phyloP scores from a whole-genome alignment of 2,329 filamentous ascomycete species.

The Ceratocystis huliohia region DNA sequence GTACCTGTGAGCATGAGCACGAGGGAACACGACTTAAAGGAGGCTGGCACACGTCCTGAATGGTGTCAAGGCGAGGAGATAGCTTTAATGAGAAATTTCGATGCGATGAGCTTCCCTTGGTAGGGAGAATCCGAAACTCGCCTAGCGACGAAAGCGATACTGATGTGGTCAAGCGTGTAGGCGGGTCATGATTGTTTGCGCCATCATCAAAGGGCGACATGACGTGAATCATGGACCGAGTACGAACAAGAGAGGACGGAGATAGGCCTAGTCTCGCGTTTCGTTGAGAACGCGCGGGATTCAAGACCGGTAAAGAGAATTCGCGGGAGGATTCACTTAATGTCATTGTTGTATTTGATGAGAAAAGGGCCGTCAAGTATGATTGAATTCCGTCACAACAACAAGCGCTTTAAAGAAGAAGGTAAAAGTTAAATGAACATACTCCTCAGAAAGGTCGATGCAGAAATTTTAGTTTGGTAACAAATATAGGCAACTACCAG shows the following conservation, averaged over 20 bases:
- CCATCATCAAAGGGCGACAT: not conserved
- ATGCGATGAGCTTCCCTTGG: constrained; percentile 3
- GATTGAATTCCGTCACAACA: not conserved
- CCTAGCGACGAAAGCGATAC: constrained; percentile 11
- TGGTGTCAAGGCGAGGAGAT: not conserved
- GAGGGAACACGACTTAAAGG: not conserved
- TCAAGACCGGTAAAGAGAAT: not conserved
- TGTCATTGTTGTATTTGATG: not conserved
- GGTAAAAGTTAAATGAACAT: not conserved
- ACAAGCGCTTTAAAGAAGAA: not conserved
- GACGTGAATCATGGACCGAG: constrained; percentile 1
- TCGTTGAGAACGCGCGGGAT: not conserved
- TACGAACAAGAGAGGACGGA: not conserved
- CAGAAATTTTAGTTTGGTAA: not conserved
- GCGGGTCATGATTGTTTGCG: not conserved
- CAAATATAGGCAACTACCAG: not conserved
- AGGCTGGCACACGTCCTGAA: not conserved
- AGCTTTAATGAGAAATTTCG: constrained; percentile 16
- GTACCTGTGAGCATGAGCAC: not conserved
- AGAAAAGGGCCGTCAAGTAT: too few relatives aligned
- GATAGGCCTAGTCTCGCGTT: not conserved
- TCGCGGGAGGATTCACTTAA: not conserved
- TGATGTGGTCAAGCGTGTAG: constrained; percentile 3
- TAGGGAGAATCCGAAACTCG: not conserved
- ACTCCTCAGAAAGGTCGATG: not conserved